A percentile compares a stretch with the other conserved stretches of the same genome.
phyloP scores from a whole-genome alignment of 441 rosid species.

The Adansonia gregorii region DNA sequence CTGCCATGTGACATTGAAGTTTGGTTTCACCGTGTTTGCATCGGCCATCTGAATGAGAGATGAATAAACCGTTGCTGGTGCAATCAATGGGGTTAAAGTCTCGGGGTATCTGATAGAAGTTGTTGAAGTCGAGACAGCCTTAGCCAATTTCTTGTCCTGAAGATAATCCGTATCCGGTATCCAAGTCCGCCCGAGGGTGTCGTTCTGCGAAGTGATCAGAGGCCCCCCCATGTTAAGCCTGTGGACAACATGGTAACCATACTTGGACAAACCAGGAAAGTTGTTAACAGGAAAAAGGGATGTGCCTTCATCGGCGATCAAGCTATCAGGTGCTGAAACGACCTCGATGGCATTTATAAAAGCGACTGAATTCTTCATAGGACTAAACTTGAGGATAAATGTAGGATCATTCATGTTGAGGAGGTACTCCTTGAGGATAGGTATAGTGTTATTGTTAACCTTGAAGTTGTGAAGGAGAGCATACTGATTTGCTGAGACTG shows the following conservation, averaged over 20 bases:
- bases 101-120: constrained; percentile 52
- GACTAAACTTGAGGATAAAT: constrained; percentile 56
- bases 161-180: constrained; percentile 53
- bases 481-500: constrained; percentile 55
- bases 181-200: constrained; percentile 74
- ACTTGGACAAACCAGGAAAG: constrained; percentile 45
- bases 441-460: constrained; percentile 34
- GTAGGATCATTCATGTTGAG: constrained; percentile 52
- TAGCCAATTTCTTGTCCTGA: constrained; percentile 49
- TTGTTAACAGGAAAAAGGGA: constrained; percentile 57
- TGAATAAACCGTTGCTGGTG: constrained; percentile 70
- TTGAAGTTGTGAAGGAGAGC: constrained; percentile 73
- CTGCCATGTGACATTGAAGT: constrained; percentile 77
- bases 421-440: constrained; percentile 64
- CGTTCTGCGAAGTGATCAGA: constrained; percentile 63
- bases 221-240: constrained; percentile 82
- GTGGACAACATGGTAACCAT: constrained; percentile 57
- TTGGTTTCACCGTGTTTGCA: constrained; percentile 43
- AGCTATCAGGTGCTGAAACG: constrained; percentile 70
- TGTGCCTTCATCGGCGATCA: constrained; percentile 56
- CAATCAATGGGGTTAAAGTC: constrained; percentile 59
- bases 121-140: constrained; percentile 42
- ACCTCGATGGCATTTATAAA: constrained; percentile 86
- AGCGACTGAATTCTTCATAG: constrained; percentile 70
- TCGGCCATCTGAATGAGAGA: constrained; percentile 71